Base-by-base conservation (phyloP, 1,139 yeast genomes). In the Geotrichum fermentans region DNA sequence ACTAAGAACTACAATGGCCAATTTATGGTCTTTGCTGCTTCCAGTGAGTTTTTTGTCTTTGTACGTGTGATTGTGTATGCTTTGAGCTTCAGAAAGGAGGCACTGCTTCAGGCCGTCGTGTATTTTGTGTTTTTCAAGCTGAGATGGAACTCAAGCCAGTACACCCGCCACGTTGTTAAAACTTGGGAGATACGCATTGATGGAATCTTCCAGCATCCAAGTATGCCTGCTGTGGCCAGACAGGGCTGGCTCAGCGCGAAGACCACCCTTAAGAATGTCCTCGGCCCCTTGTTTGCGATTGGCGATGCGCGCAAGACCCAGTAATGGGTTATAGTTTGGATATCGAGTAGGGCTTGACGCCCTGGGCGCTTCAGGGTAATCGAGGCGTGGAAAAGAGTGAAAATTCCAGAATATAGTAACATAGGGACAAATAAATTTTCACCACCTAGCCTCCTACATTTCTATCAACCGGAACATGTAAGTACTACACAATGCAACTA, bases 121-220 rank as follows among this genome's bases (percentile, higher is more conserved):
- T 88, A 83, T 67, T 63, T 78, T 28, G 54, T 80, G 18, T 90
- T 90, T 68, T 74, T 88, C 66, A 86, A 86, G 69, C 69, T 84
- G 54, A 79, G 96, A 67, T 86, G 74, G 64, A 95, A 87, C 64
- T 82, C 79, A 59, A 83, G 94, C 7, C 73, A 79, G 40, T 82
- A 81, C 70, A 83, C 89, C 53, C 81, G 88, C 69, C 74, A 79
- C 56, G 82, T 80, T 43, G 74, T 89, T 62, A 81, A 83, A 68
- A 71, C 75, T 43, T 72, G 85, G 70, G 95, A 86, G 66, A 81
- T 84, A 44, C 75, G 82, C 57, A 62, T 83, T 52, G 97, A 89
- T 65, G 80, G 82, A 16, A 55, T 79, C 21, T 74, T 84, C 46
- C 74, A 78, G 50, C 73, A 74, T 56, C 76, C 84, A 40, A 63